phyloP scores from a whole-genome alignment of 768 basidiomycete species.

The Termitomyces heimii region DNA sequence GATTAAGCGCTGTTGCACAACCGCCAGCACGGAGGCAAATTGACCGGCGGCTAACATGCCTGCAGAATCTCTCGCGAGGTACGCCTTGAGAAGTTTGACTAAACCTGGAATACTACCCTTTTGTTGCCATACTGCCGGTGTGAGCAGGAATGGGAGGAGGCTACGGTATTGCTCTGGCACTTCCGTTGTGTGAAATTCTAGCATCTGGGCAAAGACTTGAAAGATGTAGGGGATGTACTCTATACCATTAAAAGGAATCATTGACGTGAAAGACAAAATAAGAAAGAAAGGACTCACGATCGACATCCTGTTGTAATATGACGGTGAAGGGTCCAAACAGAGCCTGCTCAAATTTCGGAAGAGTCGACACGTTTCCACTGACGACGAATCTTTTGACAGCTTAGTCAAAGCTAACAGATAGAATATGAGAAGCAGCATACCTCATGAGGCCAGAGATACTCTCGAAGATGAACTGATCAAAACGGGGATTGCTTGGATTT shows the following conservation, averaged over 20 bases:
- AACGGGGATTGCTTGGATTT: conserved; percentile 96
- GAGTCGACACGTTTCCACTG: conserved; percentile 56
- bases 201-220: conserved; percentile 94
- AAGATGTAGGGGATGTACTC: conserved; percentile 98
- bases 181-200: conserved; percentile 64
- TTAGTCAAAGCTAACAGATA: background rate
- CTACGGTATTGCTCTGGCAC: conserved; percentile 75
- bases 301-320: conserved; percentile 89
- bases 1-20: conserved; percentile 86
- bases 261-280: background rate
- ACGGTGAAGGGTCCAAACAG: conserved; percentile 84
- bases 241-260: conserved; percentile 18
- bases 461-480: conserved; percentile 98
- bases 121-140: conserved; percentile 85
- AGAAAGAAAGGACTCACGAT: conserved; percentile 48
- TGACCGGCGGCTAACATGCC: conserved; percentile 70
- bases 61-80: conserved; percentile 62
- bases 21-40: conserved; percentile 72
- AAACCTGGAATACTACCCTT: conserved; percentile 94
- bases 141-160: conserved; percentile 78
- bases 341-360: conserved; percentile 71
- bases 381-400: conserved; percentile 63
- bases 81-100: conserved; percentile 81
- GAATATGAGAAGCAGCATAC: conserved; percentile 27
- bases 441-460: conserved; percentile 91